Percentiles rank a stretch among this genome's conserved stretches.
Conservation (phyloP, 2,329 filamentous ascomycete species). For the Paramyrothecium sp. region DNA sequence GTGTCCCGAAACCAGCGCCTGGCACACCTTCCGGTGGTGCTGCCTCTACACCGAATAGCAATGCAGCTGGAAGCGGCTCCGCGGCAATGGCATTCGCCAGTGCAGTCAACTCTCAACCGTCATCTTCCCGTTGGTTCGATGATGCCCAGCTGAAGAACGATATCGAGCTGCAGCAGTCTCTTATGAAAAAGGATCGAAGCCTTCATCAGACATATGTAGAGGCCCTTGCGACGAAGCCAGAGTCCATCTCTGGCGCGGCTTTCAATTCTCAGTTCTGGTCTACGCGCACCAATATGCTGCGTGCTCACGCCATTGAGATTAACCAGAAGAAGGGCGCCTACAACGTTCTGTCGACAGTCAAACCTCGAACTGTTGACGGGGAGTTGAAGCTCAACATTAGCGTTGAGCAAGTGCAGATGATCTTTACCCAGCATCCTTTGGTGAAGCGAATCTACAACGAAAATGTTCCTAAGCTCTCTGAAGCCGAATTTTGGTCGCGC, state of each 20-base stretch:
- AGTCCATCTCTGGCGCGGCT: conserved; percentile 73
- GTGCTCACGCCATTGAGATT: conserved; percentile 86
- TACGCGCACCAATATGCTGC: conserved; percentile 78
- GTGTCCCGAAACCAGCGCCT: conserved; percentile 45
- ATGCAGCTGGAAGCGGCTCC: conserved; percentile 46
- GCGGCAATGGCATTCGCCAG: conserved; percentile 77
- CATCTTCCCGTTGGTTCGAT: conserved; percentile 71
- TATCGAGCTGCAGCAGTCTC: conserved; percentile 79
- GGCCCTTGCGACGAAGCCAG: conserved; percentile 77
- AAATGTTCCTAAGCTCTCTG: conserved; percentile 77
- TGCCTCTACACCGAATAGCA: conserved; percentile 24
- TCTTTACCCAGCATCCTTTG: conserved; percentile 89
- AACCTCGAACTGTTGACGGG: conserved; percentile 52
- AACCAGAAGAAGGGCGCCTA: conserved; percentile 86
- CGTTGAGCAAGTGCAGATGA: conserved; percentile 88
- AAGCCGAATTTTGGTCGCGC: conserved; percentile 85
- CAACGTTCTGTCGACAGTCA: conserved; percentile 89
- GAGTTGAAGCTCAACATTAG: conserved; percentile 80
- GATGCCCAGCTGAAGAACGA: conserved; percentile 76
- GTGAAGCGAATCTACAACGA: conserved; percentile 91
- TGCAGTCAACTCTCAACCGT: conserved; percentile 56
- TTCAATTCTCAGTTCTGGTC: conserved; percentile 97
- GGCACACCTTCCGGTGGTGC: conserved; percentile 21
- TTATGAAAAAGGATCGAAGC: conserved; percentile 75
- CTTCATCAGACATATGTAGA: conserved; percentile 87